These are phyloP conservation scores for Fistulina hepatica DNA, from an alignment of 1,284 basidiomycete genomes.

Conservation along the genomic window DNA sequence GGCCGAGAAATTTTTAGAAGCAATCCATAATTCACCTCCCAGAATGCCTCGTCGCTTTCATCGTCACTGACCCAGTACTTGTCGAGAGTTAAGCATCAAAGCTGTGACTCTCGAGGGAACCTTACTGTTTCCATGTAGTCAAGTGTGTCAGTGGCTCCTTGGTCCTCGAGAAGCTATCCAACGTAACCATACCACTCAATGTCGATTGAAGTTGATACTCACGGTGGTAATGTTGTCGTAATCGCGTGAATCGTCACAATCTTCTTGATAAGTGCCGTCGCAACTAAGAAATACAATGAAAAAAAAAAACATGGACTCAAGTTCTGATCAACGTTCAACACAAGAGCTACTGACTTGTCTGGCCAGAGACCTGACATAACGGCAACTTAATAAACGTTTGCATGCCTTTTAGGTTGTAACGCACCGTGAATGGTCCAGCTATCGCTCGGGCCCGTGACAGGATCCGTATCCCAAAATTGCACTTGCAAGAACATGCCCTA, in stretches of 20 bases:
- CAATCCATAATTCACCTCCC: slow-evolving; percentile 49
- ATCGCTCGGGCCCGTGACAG: slow-evolving; percentile 50
- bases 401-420: slow-evolving; percentile 10
- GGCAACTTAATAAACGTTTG: slow-evolving; percentile 6
- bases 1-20: background rate
- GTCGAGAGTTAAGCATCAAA: background rate
- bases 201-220: slow-evolving; percentile 13
- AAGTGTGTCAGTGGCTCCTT: slow-evolving; percentile 53
- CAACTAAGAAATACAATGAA: slow-evolving; percentile 33
- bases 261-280: slow-evolving; percentile 49
- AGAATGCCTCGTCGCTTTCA: slow-evolving; percentile 53
- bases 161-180: slow-evolving; percentile 41
- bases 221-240: slow-evolving; percentile 49
- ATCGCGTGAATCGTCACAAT: slow-evolving; percentile 55
- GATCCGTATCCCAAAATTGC: slow-evolving; percentile 59
- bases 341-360: slow-evolving; percentile 44
- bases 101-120: background rate
- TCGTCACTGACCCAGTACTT: slow-evolving; percentile 18
- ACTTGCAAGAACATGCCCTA: too few species aligned
- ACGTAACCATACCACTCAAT: background rate
- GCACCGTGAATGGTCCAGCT: slow-evolving; percentile 72
- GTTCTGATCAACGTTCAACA: too few species aligned
- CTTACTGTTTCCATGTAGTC: slow-evolving; percentile 51
- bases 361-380: slow-evolving; percentile 50
- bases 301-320: slow-evolving; percentile 4